Conservation (phyloP, 805 yeast genomes). For the Helenozyma baotianmanensis region DNA sequence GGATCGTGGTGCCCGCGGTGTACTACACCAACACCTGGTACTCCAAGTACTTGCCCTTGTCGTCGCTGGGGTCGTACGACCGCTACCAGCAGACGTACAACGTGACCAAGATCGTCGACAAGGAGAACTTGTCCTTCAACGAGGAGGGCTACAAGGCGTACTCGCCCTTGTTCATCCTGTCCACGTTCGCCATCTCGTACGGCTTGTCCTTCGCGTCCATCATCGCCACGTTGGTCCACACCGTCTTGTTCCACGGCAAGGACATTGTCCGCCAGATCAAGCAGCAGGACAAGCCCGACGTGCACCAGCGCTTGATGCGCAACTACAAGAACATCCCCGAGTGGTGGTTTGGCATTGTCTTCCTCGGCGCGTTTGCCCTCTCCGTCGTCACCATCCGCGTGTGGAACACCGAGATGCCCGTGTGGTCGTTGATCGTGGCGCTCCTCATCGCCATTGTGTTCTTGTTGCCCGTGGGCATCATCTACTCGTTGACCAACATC, state of each 20-base stretch:
- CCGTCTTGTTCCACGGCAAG: slow-evolving; percentile 51
- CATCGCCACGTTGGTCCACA: slow-evolving; percentile 55
- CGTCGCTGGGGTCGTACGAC: slow-evolving; percentile 47
- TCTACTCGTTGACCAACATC: slow-evolving; percentile 32
- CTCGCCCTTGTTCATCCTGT: slow-evolving; percentile 60
- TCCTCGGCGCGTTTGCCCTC: slow-evolving; percentile 29
- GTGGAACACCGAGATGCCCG: slow-evolving; percentile 42
- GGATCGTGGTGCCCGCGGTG: slow-evolving; percentile 50
- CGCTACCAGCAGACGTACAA: slow-evolving; percentile 47
- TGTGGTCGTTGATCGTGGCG: slow-evolving; percentile 37
- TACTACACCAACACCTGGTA: slow-evolving; percentile 56
- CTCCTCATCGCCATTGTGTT: slow-evolving; percentile 35
- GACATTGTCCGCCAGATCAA: slow-evolving; percentile 38
- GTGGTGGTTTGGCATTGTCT: slow-evolving; percentile 38
- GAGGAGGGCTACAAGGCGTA: slow-evolving; percentile 47
- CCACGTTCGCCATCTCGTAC: slow-evolving; percentile 56
- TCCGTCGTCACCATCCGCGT: slow-evolving; percentile 35
- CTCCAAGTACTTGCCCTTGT: slow-evolving; percentile 56
- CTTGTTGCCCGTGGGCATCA: slow-evolving; percentile 38
- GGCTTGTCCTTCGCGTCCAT: slow-evolving; percentile 59
- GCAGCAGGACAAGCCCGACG: slow-evolving; percentile 30
- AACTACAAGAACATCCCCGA: slow-evolving; percentile 39
- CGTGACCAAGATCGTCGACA: slow-evolving; percentile 44
- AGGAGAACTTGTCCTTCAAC: slow-evolving; percentile 37
- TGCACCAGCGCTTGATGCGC: slow-evolving; percentile 54